Conservation (phyloP, 2,329 filamentous ascomycete genomes). For the Thelonectria rubi region DNA sequence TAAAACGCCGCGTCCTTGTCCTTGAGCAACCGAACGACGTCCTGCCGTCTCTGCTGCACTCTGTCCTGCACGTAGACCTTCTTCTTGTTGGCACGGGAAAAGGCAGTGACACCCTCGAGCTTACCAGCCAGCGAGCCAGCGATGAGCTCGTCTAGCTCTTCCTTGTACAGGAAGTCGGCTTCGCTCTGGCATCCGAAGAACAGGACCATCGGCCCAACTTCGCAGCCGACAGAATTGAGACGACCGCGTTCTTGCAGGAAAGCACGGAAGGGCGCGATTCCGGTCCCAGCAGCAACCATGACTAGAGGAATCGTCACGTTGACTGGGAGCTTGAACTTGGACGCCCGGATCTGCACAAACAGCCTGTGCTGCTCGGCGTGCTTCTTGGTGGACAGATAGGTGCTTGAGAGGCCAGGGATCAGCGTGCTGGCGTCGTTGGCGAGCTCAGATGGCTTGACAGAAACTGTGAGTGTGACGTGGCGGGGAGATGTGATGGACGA, state of each 20-base stretch:
- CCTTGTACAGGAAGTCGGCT: constrained; percentile 12
- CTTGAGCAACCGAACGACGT: constrained; percentile 8
- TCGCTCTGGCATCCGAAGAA: constrained; percentile 26
- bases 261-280: constrained; percentile 19
- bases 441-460: constrained; percentile 17
- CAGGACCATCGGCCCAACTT: constrained; percentile 16
- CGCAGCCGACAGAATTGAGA: constrained; percentile 8
- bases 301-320: constrained; percentile 6
- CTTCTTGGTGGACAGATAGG: constrained; percentile 7
- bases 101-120: constrained; percentile 18
- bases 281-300: constrained; percentile 26
- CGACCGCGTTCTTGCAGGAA: constrained; percentile 23
- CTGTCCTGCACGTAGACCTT: constrained; percentile 23
- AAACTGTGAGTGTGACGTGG: constrained; percentile 10
- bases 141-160: constrained; percentile 11
- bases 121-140: constrained; percentile 3
- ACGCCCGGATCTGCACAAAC: constrained; percentile 10
- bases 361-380: not conserved
- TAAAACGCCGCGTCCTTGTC: constrained; percentile 21
- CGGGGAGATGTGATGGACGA: constrained; percentile 24
- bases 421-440: not conserved
- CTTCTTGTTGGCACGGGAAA: constrained; percentile 7
- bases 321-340: constrained; percentile 20
- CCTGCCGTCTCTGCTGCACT: constrained; percentile 1
- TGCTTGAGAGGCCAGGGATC: constrained; percentile 22